A percentile compares a stretch with the other conserved stretches of the same genome.
Evolutionary conservation across 805 yeast genomes (phyloP).

Genomic region (Vanderwaltozyma verrucispora): DNA sequence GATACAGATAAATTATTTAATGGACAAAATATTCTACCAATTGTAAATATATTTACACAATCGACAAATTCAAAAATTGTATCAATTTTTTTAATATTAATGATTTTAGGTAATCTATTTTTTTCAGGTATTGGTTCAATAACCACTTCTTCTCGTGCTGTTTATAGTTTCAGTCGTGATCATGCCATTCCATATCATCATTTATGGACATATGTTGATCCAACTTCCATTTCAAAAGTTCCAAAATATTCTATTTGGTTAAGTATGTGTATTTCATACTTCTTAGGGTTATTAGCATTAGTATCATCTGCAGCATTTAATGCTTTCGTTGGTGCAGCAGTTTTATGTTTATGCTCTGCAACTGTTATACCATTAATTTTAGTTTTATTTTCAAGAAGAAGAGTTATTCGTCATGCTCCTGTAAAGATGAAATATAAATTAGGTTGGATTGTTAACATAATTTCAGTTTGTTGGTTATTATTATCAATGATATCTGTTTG

Average conservation of each 20-base stretch:
- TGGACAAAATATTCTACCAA: slow-evolving; percentile 52
- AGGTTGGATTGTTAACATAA: slow-evolving; percentile 53
- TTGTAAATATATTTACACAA: slow-evolving; percentile 61
- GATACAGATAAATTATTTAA: slow-evolving; percentile 48
- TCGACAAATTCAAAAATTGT: slow-evolving; percentile 60
- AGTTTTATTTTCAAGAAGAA: slow-evolving; percentile 48
- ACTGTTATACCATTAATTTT: slow-evolving; percentile 66
- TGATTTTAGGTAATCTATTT: slow-evolving; percentile 57
- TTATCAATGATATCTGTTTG: slow-evolving; percentile 54
- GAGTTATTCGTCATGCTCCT: slow-evolving; percentile 55
- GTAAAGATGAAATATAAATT: slow-evolving; percentile 47
- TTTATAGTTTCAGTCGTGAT: slow-evolving; percentile 75
- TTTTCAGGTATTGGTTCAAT: slow-evolving; percentile 74
- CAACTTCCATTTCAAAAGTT: slow-evolving; percentile 41
- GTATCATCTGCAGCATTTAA: slow-evolving; percentile 67
- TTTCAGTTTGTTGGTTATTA: slow-evolving; percentile 51
- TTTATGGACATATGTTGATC: slow-evolving; percentile 57
- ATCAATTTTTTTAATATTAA: slow-evolving; percentile 55
- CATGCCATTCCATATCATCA: slow-evolving; percentile 62
- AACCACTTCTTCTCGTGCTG: slow-evolving; percentile 75
- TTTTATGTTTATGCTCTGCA: slow-evolving; percentile 61
- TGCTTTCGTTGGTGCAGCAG: slow-evolving; percentile 78
- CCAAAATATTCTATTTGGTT: slow-evolving; percentile 63
- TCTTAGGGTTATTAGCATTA: slow-evolving; percentile 55
- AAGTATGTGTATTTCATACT: slow-evolving; percentile 50